phyloP scores from a whole-genome alignment of 768 basidiomycete genomes.

The Coprinopsis cinerea region DNA sequence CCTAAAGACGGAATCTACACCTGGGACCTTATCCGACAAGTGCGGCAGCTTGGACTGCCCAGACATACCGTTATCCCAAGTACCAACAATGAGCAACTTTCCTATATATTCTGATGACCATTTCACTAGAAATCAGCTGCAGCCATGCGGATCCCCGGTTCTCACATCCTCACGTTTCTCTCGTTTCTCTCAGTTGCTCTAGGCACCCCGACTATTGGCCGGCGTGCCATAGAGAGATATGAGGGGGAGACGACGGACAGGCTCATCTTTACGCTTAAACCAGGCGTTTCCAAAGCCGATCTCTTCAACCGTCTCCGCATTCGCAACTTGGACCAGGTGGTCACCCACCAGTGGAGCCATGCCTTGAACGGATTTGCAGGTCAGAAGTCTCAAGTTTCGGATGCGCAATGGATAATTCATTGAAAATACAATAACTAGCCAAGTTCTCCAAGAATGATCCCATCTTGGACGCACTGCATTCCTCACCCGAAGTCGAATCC shows the following conservation, averaged over 20 bases:
- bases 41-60: too few species aligned
- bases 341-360: slow-evolving; percentile 19
- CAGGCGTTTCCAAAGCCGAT: slow-evolving; percentile 17
- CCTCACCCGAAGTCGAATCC: slow-evolving; percentile 20
- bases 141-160: too few species aligned
- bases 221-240: neutral
- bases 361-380: slow-evolving; percentile 28
- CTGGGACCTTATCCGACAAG: too few species aligned
- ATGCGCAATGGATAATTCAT: neutral
- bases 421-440: neutral
- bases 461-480: slow-evolving; percentile 18
- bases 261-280: slow-evolving; percentile 25
- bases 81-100: too few species aligned
- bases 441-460: slow-evolving; percentile 11
- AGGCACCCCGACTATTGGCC: too few species aligned
- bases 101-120: too few species aligned
- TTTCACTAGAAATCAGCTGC: too few species aligned
- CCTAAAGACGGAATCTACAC: too few species aligned
- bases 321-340: slow-evolving; percentile 1
- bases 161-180: too few species aligned
- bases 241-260: neutral
- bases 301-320: slow-evolving; percentile 13
- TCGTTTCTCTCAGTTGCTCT: too few species aligned
- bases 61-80: too few species aligned
- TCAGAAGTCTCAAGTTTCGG: slow-evolving; percentile 11